These are phyloP conservation scores for Leccinum subfulvum DNA, from an alignment of 1,284 basidiomycete genomes.

Conservation along the genomic window DNA sequence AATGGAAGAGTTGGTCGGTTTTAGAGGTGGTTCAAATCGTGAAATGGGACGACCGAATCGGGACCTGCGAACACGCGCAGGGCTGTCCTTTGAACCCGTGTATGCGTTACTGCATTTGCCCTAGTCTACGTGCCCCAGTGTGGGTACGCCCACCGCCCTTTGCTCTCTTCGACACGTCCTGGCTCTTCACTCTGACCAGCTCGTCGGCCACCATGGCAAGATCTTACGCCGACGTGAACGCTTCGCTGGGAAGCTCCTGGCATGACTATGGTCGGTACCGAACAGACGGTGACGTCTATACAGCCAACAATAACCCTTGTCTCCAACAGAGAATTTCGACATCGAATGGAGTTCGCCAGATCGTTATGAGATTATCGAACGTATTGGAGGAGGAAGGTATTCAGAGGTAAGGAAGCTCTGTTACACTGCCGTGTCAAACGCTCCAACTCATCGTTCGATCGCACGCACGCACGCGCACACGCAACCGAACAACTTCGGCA, in stretches of 20 bases:
- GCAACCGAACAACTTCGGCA: conserved; percentile 26
- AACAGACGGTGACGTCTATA: neutral
- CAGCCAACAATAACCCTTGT: conserved; percentile 5
- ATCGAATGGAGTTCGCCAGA: conserved; percentile 78
- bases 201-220: conserved; percentile 42
- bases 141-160: conserved; percentile 21
- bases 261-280: conserved; percentile 48
- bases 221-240: conserved; percentile 49
- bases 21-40: neutral
- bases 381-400: conserved; percentile 80
- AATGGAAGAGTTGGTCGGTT: neutral
- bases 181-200: conserved; percentile 17
- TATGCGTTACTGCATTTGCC: conserved; percentile 9
- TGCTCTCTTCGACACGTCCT: conserved; percentile 14
- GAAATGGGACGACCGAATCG: conserved; percentile 5
- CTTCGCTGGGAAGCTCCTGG: conserved; percentile 44
- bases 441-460: neutral
- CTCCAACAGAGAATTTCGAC: conserved; percentile 58
- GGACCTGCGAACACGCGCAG: conserved; percentile 17
- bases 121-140: conserved; percentile 29
- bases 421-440: neutral
- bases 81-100: conserved; percentile 22
- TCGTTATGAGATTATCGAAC: conserved; percentile 78
- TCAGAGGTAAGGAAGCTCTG: conserved; percentile 50
- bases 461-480: neutral